A percentile compares a stretch with the other conserved stretches of the same genome.
Evolutionary conservation across 768 basidiomycete species (phyloP).

Genomic region (Tricholoma furcatifolium): DNA sequence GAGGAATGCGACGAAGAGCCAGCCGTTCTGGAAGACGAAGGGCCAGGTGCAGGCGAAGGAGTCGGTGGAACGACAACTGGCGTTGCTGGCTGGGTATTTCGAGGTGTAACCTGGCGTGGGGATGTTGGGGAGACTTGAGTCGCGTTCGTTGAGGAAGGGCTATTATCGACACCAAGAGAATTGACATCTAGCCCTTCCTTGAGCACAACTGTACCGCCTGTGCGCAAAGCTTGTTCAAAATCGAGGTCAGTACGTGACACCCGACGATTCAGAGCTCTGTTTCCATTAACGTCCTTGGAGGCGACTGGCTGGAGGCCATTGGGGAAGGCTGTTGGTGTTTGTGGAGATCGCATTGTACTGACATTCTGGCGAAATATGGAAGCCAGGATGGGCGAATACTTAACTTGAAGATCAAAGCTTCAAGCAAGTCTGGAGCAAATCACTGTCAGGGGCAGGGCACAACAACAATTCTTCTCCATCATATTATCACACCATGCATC

Average conservation of each 20-base stretch:
- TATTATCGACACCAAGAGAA: constrained; percentile 54
- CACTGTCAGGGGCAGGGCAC: background rate
- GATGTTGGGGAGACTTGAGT: constrained; percentile 42
- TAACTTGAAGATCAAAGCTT: constrained; percentile 7
- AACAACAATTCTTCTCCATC: constrained; percentile 8
- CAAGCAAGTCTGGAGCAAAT: background rate
- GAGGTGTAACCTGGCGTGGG: constrained; percentile 32
- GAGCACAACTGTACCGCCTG: constrained; percentile 65
- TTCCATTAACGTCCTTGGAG: constrained; percentile 43
- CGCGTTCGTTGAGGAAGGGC: constrained; percentile 37
- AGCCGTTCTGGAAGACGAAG: constrained; percentile 29
- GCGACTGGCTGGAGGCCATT: constrained; percentile 56
- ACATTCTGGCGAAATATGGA: constrained; percentile 59
- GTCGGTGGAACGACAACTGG: constrained; percentile 69
- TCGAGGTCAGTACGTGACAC: constrained; percentile 75
- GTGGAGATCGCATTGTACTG: constrained; percentile 35
- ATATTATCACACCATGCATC: constrained; percentile 14
- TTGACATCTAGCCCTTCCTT: constrained; percentile 72
- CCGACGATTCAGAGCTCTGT: constrained; percentile 44
- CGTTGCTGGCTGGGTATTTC: constrained; percentile 49
- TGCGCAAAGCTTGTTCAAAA: constrained; percentile 74
- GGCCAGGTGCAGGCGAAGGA: constrained; percentile 46
- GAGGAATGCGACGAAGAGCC: constrained; percentile 45
- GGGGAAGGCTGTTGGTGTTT: constrained; percentile 46
- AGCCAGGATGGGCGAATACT: constrained; percentile 57